Percentiles rank a stretch among this genome's conserved stretches.
Evolutionary conservation across 495 filamentous ascomycete species (phyloP).

Genomic region (Penicillium herquei): DNA sequence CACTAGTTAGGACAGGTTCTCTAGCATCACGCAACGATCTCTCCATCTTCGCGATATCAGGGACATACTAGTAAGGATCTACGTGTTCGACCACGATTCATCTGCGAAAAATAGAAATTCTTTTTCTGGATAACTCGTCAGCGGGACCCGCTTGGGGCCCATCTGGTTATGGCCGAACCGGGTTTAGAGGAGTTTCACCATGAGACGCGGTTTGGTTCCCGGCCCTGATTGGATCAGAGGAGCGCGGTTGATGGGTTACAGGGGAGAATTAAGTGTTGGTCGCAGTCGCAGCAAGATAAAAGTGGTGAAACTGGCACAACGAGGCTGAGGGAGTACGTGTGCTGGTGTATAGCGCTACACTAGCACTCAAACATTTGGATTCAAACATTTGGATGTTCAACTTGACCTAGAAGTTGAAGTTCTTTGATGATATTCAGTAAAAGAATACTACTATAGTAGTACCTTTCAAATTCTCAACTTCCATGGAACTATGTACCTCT

Average conservation of each 20-base stretch:
- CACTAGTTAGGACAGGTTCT: no score
- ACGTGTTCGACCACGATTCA: constrained; percentile 5
- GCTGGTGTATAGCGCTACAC: no score
- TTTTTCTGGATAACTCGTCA: constrained; percentile 17
- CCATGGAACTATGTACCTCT: no score
- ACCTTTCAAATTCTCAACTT: no score
- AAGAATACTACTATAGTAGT: no score
- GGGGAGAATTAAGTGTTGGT: background rate
- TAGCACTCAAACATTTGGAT: no score
- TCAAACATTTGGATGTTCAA: no score
- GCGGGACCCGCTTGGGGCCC: constrained; percentile 12
- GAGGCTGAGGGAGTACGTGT: background rate
- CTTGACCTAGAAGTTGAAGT: no score
- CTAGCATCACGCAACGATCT: background rate
- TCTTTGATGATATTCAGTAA: no score
- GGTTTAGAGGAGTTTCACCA: constrained; percentile 25
- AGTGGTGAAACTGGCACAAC: background rate
- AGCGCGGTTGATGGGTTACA: background rate
- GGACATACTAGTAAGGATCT: background rate
- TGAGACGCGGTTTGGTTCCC: constrained; percentile 17
- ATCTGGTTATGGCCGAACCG: constrained; percentile 1
- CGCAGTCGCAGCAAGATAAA: background rate
- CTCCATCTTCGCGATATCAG: background rate
- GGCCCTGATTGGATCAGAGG: background rate
- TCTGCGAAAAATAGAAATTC: background rate